phyloP scores from a whole-genome alignment of 176 grass and related monocot species.

The Carex cristatella region DNA sequence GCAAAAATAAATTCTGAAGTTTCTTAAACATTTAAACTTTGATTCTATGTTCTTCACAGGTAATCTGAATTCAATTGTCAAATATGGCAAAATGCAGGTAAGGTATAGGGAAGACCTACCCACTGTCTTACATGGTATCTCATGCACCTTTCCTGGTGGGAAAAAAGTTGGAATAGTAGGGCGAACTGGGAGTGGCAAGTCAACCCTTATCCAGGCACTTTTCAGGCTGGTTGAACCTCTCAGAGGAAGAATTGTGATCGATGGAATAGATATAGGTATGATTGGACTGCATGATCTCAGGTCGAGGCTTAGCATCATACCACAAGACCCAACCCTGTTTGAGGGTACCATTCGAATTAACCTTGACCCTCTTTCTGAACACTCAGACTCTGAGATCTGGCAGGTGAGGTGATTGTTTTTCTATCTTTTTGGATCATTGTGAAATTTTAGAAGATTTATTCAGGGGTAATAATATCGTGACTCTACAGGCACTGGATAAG shows the following conservation, averaged over 20 bases:
- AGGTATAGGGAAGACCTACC: conserved; percentile 91
- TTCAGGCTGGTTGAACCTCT: conserved; percentile 88
- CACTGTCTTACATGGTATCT: conserved; percentile 70
- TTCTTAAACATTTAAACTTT: neutral
- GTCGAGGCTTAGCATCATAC: conserved; percentile 86
- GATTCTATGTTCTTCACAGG: neutral
- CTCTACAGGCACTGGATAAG: conserved; percentile 77
- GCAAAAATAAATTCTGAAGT: neutral
- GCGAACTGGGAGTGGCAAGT: conserved; percentile 98
- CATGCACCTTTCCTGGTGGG: conserved; percentile 75
- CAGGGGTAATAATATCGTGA: neutral
- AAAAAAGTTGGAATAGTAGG: conserved; percentile 97
- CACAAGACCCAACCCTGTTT: conserved; percentile 93
- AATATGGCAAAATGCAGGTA: conserved; percentile 35
- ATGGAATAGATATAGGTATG: conserved; percentile 55
- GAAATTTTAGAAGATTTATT: neutral
- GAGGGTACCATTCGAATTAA: conserved; percentile 93
- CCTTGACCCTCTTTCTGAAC: conserved; percentile 85
- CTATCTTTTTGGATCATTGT: conserved; percentile 4
- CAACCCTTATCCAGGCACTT: conserved; percentile 96
- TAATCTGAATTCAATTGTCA: conserved; percentile 5
- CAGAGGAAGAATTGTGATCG: conserved; percentile 75
- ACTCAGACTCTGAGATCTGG: conserved; percentile 79
- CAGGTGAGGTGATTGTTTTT: conserved; percentile 35
- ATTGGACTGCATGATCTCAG: conserved; percentile 93